Percentiles rank a stretch among this genome's conserved stretches.
These are phyloP conservation scores for Amphibolis antarctica DNA, from an alignment of 106 monocot species.

Conservation along the genomic window DNA sequence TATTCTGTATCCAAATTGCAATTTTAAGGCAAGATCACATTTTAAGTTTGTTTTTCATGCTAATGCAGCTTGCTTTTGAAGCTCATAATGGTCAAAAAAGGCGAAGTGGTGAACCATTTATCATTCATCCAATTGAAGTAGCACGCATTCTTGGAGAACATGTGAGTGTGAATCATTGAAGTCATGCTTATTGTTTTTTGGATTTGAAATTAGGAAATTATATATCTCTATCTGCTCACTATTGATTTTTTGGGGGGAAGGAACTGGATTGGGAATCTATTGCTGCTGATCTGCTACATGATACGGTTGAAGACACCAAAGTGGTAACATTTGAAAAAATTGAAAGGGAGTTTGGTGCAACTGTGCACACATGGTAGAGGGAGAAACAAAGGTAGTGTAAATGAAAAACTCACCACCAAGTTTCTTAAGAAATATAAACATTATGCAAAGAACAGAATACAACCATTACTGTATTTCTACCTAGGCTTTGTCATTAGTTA, in stretches of 20 bases:
- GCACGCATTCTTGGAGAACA: slow-evolving; percentile 93
- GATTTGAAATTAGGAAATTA: background rate
- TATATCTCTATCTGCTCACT: background rate
- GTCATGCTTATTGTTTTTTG: background rate
- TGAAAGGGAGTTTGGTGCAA: slow-evolving; percentile 79
- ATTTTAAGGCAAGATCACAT: background rate
- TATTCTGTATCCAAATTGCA: too few relatives aligned
- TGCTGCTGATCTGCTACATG: slow-evolving; percentile 94
- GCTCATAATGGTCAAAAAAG: slow-evolving; percentile 91
- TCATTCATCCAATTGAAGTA: slow-evolving; percentile 98
- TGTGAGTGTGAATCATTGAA: slow-evolving; percentile 54
- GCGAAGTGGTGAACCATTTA: slow-evolving; percentile 95
- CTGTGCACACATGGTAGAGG: slow-evolving; percentile 91
- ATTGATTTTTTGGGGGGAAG: slow-evolving; percentile 25
- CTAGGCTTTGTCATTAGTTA: too few relatives aligned
- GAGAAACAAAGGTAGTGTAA: slow-evolving; percentile 93
- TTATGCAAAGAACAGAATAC: too few relatives aligned
- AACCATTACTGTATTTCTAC: too few relatives aligned
- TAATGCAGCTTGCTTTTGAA: slow-evolving; percentile 86
- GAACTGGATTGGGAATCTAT: slow-evolving; percentile 99
- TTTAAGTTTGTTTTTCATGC: slow-evolving; percentile 2
- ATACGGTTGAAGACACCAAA: slow-evolving; percentile 94
- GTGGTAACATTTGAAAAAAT: slow-evolving; percentile 95
- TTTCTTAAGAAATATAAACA: too few relatives aligned
- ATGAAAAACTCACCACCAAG: too few relatives aligned